A percentile compares a stretch with the other conserved stretches of the same genome.
Conservation (phyloP, 352 stramenopile species). For the Globisporangium cylindrosporum region DNA sequence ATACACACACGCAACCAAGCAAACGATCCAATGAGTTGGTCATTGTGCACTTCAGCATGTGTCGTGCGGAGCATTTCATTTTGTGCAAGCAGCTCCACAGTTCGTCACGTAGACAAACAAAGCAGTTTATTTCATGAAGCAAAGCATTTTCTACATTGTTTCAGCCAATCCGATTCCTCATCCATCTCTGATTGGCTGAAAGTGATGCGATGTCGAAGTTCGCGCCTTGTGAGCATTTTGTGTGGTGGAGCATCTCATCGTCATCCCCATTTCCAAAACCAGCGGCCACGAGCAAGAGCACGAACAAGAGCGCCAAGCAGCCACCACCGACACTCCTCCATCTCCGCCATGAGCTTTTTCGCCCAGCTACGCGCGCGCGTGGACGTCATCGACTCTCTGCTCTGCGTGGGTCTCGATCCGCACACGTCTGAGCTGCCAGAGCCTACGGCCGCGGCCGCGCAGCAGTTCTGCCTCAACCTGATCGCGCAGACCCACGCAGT, state of each 20-base stretch:
- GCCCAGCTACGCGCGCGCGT: conserved; percentile 82
- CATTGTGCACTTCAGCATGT: no score
- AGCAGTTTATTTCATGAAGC: no score
- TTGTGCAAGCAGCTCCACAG: no score
- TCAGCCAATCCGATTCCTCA: not conserved
- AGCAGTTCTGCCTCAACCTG: conserved; percentile 93
- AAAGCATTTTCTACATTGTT: no score
- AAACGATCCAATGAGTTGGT: no score
- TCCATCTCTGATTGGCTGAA: not conserved
- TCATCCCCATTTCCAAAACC: conserved; percentile 1
- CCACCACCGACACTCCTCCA: not conserved
- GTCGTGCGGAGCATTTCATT: no score
- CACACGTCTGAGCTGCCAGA: conserved; percentile 84
- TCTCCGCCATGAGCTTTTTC: conserved; percentile 82
- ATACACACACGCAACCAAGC: no score
- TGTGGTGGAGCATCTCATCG: conserved; percentile 1
- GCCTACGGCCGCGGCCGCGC: conserved; percentile 85
- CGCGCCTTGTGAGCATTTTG: not conserved
- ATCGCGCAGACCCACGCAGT: conserved; percentile 94
- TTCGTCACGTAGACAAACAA: no score
- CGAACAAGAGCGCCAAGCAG: not conserved
- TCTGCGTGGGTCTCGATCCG: conserved; percentile 98
- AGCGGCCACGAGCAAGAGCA: conserved; percentile 8
- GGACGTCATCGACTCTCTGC: conserved; percentile 90
- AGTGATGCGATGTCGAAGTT: not conserved